Conservation (phyloP, 495 filamentous ascomycete genomes). For the Cercophora sp. region DNA sequence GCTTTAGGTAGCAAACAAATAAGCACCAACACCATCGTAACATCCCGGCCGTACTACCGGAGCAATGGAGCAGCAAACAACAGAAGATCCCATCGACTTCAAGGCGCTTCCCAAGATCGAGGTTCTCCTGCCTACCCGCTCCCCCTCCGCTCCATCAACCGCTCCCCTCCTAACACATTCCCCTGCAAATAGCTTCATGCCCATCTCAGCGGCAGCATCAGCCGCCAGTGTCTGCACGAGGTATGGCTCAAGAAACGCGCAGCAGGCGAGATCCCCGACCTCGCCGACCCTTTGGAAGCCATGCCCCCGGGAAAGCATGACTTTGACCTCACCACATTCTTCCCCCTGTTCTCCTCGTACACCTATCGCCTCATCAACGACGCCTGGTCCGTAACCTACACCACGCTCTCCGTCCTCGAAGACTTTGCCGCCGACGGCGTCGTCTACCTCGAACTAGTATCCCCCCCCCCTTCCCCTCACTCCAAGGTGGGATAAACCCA, state of each 20-base stretch:
- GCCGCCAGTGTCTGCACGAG: constrained; percentile 67
- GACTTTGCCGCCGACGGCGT: constrained; percentile 71
- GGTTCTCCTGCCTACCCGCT: constrained; percentile 19
- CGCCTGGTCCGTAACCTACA: constrained; percentile 50
- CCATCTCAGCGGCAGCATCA: constrained; percentile 79
- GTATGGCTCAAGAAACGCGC: constrained; percentile 63
- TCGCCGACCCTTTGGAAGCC: constrained; percentile 64
- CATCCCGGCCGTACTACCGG: no score
- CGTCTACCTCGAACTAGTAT: constrained; percentile 77
- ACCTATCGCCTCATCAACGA: constrained; percentile 71
- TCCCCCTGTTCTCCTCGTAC: constrained; percentile 71
- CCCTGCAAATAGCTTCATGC: constrained; percentile 86
- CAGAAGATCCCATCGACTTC: constrained; percentile 30
- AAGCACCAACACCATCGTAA: no score
- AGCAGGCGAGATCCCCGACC: constrained; percentile 38
- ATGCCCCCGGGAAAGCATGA: constrained; percentile 61
- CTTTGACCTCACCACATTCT: constrained; percentile 48
- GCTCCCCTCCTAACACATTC: no score
- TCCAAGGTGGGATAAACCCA: no score
- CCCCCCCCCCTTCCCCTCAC: no score
- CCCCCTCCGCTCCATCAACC: neutral
- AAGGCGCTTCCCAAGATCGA: constrained; percentile 46
- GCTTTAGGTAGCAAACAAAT: no score
- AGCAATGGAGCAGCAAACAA: constrained; percentile 11
- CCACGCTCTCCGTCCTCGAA: constrained; percentile 64